Percentiles rank a stretch among this genome's conserved stretches.
Conservation (phyloP, 2,329 filamentous ascomycete genomes). For the Exophiala viscosa region DNA sequence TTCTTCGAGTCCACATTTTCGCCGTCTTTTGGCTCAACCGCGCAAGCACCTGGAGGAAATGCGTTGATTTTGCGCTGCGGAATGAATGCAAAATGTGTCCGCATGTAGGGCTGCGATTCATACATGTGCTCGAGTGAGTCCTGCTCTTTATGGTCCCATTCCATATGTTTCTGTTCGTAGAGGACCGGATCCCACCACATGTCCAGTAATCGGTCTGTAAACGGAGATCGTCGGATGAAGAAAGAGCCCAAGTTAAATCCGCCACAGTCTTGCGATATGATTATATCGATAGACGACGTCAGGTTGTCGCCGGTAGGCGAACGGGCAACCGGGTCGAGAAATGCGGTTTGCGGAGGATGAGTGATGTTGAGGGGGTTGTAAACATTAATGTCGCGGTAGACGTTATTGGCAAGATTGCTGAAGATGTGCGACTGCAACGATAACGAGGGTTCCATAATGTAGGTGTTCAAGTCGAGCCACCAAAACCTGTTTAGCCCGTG, state of each 20-base stretch:
- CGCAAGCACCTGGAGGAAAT: slow-evolving; percentile 86
- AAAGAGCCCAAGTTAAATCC: slow-evolving; percentile 98
- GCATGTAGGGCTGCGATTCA: slow-evolving; percentile 84
- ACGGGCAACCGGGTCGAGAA: slow-evolving; percentile 70
- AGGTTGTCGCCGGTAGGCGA: slow-evolving; percentile 75
- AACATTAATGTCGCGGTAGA: slow-evolving; percentile 92
- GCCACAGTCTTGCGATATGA: slow-evolving; percentile 88
- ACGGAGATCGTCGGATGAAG: slow-evolving; percentile 78
- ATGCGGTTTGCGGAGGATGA: slow-evolving; percentile 70
- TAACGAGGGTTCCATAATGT: slow-evolving; percentile 92
- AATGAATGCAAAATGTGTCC: slow-evolving; percentile 82
- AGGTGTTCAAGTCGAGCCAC: slow-evolving; percentile 98
- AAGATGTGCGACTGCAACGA: slow-evolving; percentile 91
- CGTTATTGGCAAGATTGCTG: slow-evolving; percentile 66
- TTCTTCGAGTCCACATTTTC: slow-evolving; percentile 14
- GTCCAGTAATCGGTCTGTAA: slow-evolving; percentile 88
- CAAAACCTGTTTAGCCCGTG: slow-evolving; percentile 68
- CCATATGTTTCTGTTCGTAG: slow-evolving; percentile 98
- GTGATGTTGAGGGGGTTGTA: slow-evolving; percentile 94
- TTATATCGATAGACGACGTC: slow-evolving; percentile 73
- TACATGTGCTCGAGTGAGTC: slow-evolving; percentile 93
- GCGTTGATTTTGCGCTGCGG: slow-evolving; percentile 91
- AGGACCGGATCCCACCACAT: slow-evolving; percentile 98
- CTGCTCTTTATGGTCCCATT: slow-evolving; percentile 99
- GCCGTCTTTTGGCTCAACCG: slow-evolving; percentile 30